Evolutionary conservation across 257 asterid species (phyloP).

Genomic region (Handroanthus guayacan): DNA sequence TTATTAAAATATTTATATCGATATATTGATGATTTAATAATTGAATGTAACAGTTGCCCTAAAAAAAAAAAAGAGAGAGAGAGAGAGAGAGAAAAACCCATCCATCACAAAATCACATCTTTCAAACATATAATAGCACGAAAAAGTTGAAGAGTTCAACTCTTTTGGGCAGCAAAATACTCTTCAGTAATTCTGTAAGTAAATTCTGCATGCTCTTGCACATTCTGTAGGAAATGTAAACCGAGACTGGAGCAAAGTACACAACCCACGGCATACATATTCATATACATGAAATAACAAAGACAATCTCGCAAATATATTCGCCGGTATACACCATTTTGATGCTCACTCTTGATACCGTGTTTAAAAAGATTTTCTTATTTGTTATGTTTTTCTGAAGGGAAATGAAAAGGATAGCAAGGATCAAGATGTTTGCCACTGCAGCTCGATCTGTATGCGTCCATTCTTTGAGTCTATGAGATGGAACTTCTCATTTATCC

Average conservation of each 20-base stretch:
- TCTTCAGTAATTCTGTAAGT: background rate
- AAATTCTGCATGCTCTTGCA: background rate
- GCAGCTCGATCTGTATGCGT: slow-evolving; percentile 62
- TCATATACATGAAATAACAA: slow-evolving; percentile 33
- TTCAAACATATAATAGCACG: no score
- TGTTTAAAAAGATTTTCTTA: background rate
- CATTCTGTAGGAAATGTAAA: slow-evolving; percentile 13
- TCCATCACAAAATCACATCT: no score
- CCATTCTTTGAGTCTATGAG: slow-evolving; percentile 73
- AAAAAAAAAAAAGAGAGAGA: no score
- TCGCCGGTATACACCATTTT: slow-evolving; percentile 6
- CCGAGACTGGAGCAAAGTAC: slow-evolving; percentile 15
- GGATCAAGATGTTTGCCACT: slow-evolving; percentile 62
- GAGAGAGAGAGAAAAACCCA: no score
- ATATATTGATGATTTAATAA: no score
- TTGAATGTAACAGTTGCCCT: no score
- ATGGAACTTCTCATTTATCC: slow-evolving; percentile 67
- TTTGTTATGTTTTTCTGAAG: slow-evolving; percentile 6
- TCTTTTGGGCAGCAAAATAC: no score
- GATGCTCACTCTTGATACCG: slow-evolving; percentile 22
- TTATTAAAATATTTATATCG: no score
- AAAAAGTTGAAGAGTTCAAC: no score
- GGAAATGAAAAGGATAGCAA: background rate
- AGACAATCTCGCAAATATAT: background rate
- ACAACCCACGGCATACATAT: slow-evolving; percentile 16